Conservation (phyloP, 2,329 filamentous ascomycete species). For the Juglanconis sp. region DNA sequence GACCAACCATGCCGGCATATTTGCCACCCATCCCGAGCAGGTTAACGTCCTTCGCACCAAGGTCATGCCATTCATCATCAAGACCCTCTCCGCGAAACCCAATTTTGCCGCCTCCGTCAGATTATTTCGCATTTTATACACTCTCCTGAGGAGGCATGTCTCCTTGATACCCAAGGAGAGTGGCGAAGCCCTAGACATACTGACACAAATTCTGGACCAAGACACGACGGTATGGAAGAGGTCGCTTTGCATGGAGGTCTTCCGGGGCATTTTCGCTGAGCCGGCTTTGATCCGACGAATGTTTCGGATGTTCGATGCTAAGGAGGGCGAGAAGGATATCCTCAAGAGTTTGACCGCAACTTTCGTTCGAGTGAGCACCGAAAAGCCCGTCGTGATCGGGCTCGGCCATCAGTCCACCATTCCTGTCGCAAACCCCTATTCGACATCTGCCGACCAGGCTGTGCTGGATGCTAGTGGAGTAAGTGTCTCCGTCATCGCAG, state of each 20-base stretch:
- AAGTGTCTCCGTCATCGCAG: slow-evolving; percentile 74
- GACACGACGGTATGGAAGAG: slow-evolving; percentile 84
- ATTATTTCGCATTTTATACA: slow-evolving; percentile 77
- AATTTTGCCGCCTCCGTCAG: slow-evolving; percentile 81
- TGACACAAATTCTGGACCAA: slow-evolving; percentile 85
- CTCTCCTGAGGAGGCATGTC: slow-evolving; percentile 76
- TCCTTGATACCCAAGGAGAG: slow-evolving; percentile 73
- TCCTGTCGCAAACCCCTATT: slow-evolving; percentile 59
- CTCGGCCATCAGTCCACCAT: slow-evolving; percentile 85
- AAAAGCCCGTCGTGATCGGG: slow-evolving; percentile 85
- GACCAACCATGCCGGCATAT: slow-evolving; percentile 78
- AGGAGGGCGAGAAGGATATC: slow-evolving; percentile 69
- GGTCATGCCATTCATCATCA: slow-evolving; percentile 80
- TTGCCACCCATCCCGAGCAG: slow-evolving; percentile 76
- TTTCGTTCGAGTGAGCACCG: slow-evolving; percentile 88
- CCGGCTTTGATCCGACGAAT: slow-evolving; percentile 74
- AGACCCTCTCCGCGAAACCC: slow-evolving; percentile 71
- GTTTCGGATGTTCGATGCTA: slow-evolving; percentile 74
- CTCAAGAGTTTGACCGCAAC: slow-evolving; percentile 79
- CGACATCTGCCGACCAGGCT: slow-evolving; percentile 71
- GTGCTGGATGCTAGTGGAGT: slow-evolving; percentile 85
- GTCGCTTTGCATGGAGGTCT: slow-evolving; percentile 85
- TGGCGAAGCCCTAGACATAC: slow-evolving; percentile 73
- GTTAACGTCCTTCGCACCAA: slow-evolving; percentile 71
- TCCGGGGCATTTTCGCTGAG: slow-evolving; percentile 81